Base-by-base conservation (phyloP, 148 eudicot genomes). In the Rhododendron kiyosumense region DNA sequence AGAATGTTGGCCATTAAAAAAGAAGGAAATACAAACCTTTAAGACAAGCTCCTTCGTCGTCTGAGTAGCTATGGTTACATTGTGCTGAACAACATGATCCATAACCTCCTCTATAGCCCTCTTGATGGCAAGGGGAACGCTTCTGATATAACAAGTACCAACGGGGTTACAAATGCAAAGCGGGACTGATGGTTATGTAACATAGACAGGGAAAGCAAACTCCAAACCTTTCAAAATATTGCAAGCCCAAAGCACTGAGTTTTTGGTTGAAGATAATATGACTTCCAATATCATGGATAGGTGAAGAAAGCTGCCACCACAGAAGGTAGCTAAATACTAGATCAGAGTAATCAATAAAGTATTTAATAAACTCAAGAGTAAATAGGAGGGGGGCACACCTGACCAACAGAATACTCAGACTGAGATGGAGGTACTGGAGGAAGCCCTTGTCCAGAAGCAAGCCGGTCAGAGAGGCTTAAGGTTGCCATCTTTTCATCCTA, bases 11-110 rank as follows among this genome's bases (percentile, higher is more conserved):
- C 51, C 20, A 11, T 46, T 81, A 57, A 54, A 18, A 57, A 57
- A 20, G 26, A 24, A 59, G 24, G n/a, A 22, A 4, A 11, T 24
- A 82, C 84, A 22, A 59, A 82, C 84, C 84, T 82, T 82, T 24
- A 82, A n/a, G 43, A 82, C 84, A 63, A 82, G 84, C 43, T 82
- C 84, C 52, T 82, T 82, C 24, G 84, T 61, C 61, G 52, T 82
- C 84, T 32, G 34, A 82, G 26, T 61, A 34, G 84, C 84, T 59
- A 82, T 82, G 49, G 75, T 59, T 22, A 82, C 84, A 82, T 74
- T 82, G 74, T 34, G 84, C 15, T 82, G 74, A 11, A 82, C 84
- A 82, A 82, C 30, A 38, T 46, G 52, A 82, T 48, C 3, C 3
- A 36, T 36, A 36, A 36, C 38, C 38, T 36, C 38, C 38, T 36